Conservation (phyloP, 2,329 filamentous ascomycete genomes). For the Cladosporium sp. region DNA sequence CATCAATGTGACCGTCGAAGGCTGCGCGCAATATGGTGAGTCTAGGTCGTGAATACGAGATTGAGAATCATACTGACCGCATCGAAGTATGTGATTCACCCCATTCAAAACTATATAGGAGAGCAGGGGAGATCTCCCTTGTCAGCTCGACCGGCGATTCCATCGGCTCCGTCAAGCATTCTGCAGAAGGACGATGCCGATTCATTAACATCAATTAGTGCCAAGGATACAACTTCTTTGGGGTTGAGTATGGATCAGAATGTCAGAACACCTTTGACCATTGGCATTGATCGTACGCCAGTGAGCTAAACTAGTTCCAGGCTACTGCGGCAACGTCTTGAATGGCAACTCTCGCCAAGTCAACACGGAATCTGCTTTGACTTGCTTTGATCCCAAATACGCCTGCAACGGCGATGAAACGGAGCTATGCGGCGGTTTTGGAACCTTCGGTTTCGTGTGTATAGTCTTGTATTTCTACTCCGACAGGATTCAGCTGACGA, state of each 20-base stretch:
- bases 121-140: too few species aligned
- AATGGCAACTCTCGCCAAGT: slow-evolving; percentile 7
- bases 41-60: not conserved
- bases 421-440: not conserved
- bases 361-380: not conserved
- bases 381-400: not conserved
- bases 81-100: not conserved
- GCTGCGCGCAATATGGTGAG: slow-evolving; percentile 2
- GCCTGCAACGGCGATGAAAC: slow-evolving; percentile 3
- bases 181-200: too few species aligned
- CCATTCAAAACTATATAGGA: not conserved
- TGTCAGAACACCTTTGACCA: slow-evolving; percentile 3
- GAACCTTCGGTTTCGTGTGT: not conserved
- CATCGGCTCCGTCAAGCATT: too few species aligned
- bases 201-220: not conserved
- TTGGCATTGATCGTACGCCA: too few species aligned
- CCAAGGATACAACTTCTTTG: slow-evolving; percentile 7
- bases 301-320: too few species aligned
- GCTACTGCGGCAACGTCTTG: slow-evolving; percentile 6
- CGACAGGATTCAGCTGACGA: not conserved
- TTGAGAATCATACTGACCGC: not conserved
- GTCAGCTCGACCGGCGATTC: too few species aligned
- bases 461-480: not conserved
- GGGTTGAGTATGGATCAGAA: slow-evolving; percentile 1
- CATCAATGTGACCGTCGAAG: not conserved